Evolutionary conservation across 2,329 filamentous ascomycete genomes (phyloP).

Genomic region (Colletotrichum eleusines): DNA sequence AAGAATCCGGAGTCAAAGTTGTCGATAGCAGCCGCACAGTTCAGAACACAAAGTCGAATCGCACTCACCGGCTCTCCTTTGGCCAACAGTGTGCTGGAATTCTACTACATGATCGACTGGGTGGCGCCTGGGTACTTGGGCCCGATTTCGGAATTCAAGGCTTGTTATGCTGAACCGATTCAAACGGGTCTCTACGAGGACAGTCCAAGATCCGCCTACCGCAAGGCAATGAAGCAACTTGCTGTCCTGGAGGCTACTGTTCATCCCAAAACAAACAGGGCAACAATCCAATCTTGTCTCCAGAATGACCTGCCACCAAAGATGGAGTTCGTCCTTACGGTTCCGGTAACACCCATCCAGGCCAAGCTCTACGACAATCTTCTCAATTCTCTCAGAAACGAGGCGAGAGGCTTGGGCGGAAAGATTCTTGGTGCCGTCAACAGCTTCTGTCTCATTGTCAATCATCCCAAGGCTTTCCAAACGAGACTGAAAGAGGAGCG

Average conservation of each 20-base stretch:
- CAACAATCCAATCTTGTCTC: constrained; percentile 74
- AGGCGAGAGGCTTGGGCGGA: constrained; percentile 13
- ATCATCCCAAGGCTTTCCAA: constrained; percentile 64
- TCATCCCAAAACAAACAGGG: constrained; percentile 81
- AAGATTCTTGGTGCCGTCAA: constrained; percentile 53
- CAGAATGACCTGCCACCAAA: constrained; percentile 78
- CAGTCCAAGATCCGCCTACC: constrained; percentile 66
- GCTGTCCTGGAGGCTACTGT: constrained; percentile 78
- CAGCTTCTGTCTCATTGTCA: constrained; percentile 62
- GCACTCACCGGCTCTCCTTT: constrained; percentile 90
- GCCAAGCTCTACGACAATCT: constrained; percentile 68
- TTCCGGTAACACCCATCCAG: constrained; percentile 78
- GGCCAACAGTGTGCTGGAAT: constrained; percentile 86
- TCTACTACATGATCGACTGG: constrained; percentile 90
- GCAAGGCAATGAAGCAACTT: constrained; percentile 74
- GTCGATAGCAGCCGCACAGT: constrained; percentile 65
- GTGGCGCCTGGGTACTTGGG: constrained; percentile 84
- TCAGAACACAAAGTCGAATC: constrained; percentile 78
- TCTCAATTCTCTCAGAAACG: constrained; percentile 45
- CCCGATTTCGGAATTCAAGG: constrained; percentile 73
- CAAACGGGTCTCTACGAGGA: constrained; percentile 76
- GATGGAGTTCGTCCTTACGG: constrained; percentile 82
- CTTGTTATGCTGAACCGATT: constrained; percentile 80
- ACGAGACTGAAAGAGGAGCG: constrained; percentile 49
- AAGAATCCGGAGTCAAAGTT: constrained; percentile 73